Percentiles rank a stretch among this genome's conserved stretches.
phyloP scores from a whole-genome alignment of 495 filamentous ascomycete species.

The Penicillium verhagenii region DNA sequence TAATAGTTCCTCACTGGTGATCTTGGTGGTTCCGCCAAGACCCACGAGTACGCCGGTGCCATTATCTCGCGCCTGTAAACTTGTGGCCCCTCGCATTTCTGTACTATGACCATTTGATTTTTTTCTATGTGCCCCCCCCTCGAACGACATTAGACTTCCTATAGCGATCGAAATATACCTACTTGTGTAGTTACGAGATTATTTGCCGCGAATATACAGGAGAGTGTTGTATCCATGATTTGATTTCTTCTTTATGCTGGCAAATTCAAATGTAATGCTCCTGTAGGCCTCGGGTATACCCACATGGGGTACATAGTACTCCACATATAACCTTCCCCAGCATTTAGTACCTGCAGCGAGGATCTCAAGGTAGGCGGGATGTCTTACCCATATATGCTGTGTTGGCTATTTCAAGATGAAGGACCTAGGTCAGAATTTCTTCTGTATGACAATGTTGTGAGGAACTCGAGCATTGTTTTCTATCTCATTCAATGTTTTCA shows the following conservation, averaged over 20 bases:
- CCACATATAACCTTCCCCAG: too few species aligned
- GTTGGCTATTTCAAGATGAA: too few species aligned
- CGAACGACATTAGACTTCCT: constrained; percentile 46
- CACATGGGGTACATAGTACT: too few species aligned
- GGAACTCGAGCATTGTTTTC: too few species aligned
- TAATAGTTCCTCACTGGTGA: constrained; percentile 87
- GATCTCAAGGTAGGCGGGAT: too few species aligned
- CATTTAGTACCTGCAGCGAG: too few species aligned
- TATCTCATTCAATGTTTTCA: too few species aligned
- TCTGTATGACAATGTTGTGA: too few species aligned
- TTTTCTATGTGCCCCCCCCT: constrained; percentile 32
- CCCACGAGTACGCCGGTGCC: constrained; percentile 83
- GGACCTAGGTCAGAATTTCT: too few species aligned
- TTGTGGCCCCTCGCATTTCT: constrained; percentile 26
- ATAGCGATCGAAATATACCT: constrained; percentile 45
- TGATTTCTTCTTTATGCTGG: neutral
- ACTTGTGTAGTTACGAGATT: constrained; percentile 31
- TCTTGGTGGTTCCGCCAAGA: constrained; percentile 91
- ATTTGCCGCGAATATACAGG: neutral
- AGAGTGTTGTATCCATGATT: neutral
- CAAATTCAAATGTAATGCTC: too few species aligned
- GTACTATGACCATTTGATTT: constrained; percentile 42
- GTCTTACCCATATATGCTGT: too few species aligned
- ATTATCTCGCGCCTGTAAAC: constrained; percentile 82
- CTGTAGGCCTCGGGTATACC: too few species aligned